These are phyloP conservation scores for Colletotrichum plurivorum DNA, from an alignment of 2,329 filamentous ascomycete genomes.

Conservation along the genomic window DNA sequence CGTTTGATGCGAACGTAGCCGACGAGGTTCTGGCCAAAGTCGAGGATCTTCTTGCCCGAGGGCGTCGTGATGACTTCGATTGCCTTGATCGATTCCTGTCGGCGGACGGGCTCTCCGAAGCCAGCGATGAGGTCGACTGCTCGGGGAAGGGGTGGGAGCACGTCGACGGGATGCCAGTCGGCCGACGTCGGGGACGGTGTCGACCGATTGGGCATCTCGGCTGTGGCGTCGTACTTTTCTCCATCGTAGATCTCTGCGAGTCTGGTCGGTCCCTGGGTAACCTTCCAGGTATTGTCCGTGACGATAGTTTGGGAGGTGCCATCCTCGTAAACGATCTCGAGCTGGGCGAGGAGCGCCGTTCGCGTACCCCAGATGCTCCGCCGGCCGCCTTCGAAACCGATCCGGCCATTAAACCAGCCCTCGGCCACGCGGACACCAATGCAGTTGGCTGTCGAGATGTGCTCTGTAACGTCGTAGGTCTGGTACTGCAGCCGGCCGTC, in stretches of 20 bases:
- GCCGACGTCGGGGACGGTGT: background rate
- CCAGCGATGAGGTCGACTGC: conserved; percentile 12
- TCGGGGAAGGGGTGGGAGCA: background rate
- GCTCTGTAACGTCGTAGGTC: conserved; percentile 63
- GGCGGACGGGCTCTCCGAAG: conserved; percentile 32
- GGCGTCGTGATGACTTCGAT: conserved; percentile 47
- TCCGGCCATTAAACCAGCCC: conserved; percentile 58
- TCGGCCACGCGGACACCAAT: conserved; percentile 60
- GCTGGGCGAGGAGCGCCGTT: conserved; percentile 12
- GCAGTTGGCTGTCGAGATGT: conserved; percentile 52
- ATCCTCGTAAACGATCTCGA: conserved; percentile 21
- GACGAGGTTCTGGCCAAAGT: conserved; percentile 62
- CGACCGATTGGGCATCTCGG: conserved; percentile 24
- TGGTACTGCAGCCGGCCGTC: conserved; percentile 65
- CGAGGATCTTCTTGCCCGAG: conserved; percentile 55
- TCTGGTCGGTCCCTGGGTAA: conserved; percentile 19
- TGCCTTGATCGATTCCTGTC: conserved; percentile 48
- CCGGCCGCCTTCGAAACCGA: conserved; percentile 40
- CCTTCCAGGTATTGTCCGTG: conserved; percentile 12
- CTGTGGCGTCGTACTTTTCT: conserved; percentile 37
- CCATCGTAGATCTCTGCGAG: conserved; percentile 40
- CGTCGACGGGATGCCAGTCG: background rate
- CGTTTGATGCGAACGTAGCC: conserved; percentile 49
- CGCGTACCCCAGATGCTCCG: conserved; percentile 46
- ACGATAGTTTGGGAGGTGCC: background rate